A percentile compares a stretch with the other conserved stretches of the same genome.
Conservation (phyloP, 805 yeast genomes). For the Candida michaelii region DNA sequence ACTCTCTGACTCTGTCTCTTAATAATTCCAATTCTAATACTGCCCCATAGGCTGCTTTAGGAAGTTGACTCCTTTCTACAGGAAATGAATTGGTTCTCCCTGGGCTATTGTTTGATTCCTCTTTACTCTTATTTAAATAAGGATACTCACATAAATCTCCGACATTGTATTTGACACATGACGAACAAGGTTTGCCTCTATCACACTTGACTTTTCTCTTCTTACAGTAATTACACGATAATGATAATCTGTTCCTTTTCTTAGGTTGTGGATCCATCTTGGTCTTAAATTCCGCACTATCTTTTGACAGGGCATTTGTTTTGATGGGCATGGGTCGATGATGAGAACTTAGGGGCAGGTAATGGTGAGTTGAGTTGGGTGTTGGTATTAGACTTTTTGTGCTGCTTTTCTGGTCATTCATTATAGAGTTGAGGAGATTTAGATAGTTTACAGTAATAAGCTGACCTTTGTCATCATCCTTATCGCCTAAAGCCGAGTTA, state of each 20-base stretch:
- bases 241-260: conserved; percentile 38
- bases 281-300: neutral
- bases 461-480: neutral
- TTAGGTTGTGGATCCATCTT: conserved; percentile 4
- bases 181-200: conserved; percentile 41
- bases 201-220: conserved; percentile 45
- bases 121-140: neutral
- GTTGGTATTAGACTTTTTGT: too few species aligned
- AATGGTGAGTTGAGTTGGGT: too few species aligned
- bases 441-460: too few species aligned
- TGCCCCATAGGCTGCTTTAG: conserved; percentile 7
- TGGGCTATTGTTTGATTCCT: neutral
- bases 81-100: too few species aligned
- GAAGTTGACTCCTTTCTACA: neutral
- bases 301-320: neutral
- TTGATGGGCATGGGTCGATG: neutral
- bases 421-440: too few species aligned
- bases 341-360: too few species aligned
- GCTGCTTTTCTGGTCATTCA: neutral
- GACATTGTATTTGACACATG: conserved; percentile 41
- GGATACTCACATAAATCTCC: conserved; percentile 39
- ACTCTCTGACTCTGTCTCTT: conserved; percentile 42
- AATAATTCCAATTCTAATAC: conserved; percentile 29
- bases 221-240: conserved; percentile 43
- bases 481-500: conserved; percentile 2